Evolutionary conservation across 148 eudicot species (phyloP), one percentile per base, ranked within the genome.

Genomic region (Amaranthus cruentus): DNA sequence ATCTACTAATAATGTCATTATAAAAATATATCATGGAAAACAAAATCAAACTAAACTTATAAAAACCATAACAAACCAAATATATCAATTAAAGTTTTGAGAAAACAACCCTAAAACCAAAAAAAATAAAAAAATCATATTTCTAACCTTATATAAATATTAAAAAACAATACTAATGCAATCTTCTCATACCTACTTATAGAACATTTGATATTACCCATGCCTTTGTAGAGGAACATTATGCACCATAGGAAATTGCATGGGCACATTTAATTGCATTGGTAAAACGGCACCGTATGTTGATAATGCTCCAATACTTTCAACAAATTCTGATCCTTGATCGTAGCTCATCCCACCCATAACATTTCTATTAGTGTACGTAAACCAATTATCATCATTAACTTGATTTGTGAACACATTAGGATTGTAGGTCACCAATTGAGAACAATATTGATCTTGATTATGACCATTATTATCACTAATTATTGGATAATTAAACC

Each of bases 341-440:
- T 73, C 69, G 54, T 69, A 62, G 54, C 51, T 51, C 56, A 58
- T 9, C 9, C 66, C 68, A 42, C 66, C 66, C 62, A 74, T 64
- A 69, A 76, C 55, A 57, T 71, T 70, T 75, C 42, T 73, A 47
- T 73, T 78, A n/a, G n/a, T n/a, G 81, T 67, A 73, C 69, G 68
- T 13, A 2, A 78, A 55, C 58, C 2, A n/a, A 18, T 67, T 1
- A 15, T 15, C 76, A 65, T 43, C 62, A 74, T 55, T 52, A 47
- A 64, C 71, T 65, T 65, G 68, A 13, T 69, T 68, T 28, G 73
- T 1, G 10, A 52, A 68, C 28, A 4, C 68, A 69, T 55, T 54
- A 4, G 66, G 77, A 50, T 73, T 70, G 7, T 68, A 73, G 6
- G 71, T 55, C 68, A 68, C 53, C 2, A 78, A 14, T 73, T 73